Conservation (phyloP, 495 filamentous ascomycete genomes). For the Poronia punctata region DNA sequence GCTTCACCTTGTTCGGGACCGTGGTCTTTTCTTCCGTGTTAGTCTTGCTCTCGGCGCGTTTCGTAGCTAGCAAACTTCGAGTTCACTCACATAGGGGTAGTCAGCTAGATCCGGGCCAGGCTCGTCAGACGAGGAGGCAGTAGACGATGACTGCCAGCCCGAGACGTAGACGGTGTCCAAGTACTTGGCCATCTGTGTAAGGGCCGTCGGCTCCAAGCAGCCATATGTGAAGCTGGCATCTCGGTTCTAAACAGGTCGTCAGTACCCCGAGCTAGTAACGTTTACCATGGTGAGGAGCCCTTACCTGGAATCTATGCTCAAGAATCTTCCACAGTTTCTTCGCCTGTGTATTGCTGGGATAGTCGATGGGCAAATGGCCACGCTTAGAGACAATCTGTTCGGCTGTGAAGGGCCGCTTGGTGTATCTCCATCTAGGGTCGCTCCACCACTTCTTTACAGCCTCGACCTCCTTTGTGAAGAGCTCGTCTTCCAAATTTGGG, state of each 20-base stretch:
- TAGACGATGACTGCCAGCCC: slow-evolving; percentile 97
- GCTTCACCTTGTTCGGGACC: slow-evolving; percentile 94
- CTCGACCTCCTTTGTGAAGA: slow-evolving; percentile 72
- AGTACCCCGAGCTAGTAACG: neutral
- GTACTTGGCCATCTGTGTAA: slow-evolving; percentile 99
- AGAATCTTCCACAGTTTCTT: slow-evolving; percentile 95
- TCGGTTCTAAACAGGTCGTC: slow-evolving; percentile 48
- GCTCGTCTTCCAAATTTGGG: slow-evolving; percentile 68
- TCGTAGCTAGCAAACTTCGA: too few species aligned
- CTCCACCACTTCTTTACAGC: slow-evolving; percentile 92
- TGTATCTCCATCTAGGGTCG: slow-evolving; percentile 85
- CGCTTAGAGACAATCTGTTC: slow-evolving; percentile 96
- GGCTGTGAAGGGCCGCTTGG: slow-evolving; percentile 86
- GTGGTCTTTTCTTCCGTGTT: slow-evolving; percentile 63
- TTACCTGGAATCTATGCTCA: slow-evolving; percentile 75
- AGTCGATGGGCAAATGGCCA: slow-evolving; percentile 84
- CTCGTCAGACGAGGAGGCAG: slow-evolving; percentile 88
- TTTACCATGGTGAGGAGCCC: slow-evolving; percentile 10
- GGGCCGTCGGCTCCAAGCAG: slow-evolving; percentile 94
- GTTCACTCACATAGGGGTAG: slow-evolving; percentile 79
- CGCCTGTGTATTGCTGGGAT: slow-evolving; percentile 75
- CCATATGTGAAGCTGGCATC: slow-evolving; percentile 92
- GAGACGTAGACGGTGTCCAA: slow-evolving; percentile 98
- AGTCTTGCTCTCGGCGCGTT: neutral
- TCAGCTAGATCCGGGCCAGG: slow-evolving; percentile 97